Evolutionary conservation across 1,139 yeast species (phyloP), one percentile per base, ranked within the genome.

Genomic region (Taphrina communis): DNA sequence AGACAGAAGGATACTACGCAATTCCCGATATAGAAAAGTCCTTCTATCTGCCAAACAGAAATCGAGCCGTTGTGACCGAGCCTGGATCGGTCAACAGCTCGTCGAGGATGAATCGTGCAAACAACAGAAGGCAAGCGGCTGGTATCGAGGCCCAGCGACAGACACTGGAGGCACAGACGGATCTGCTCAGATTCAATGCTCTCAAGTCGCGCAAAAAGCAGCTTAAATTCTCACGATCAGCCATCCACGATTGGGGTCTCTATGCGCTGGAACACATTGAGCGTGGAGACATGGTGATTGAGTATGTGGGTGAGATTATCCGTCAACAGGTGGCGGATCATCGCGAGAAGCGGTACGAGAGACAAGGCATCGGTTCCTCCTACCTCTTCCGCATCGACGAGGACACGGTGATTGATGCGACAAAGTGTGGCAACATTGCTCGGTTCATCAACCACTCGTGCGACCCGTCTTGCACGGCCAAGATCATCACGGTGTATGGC

Each of bases 191-290:
- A 1, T 74, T 74, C 67, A 88, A 90, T 60, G 89, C 86, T 75
- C 83, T 93, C 74, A 90, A 92, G 73, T 91, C 91, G 77, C 84
- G 98, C 71, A 91, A 89, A 78, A 94, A 94, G 77, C 97, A 97
- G 0, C 97, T 94, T 12, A 89, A 95, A 19, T 93, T 93, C 82
- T 97, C 98, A 0, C 82, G 99, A 69, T 92, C 98, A 0, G 96
- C 97, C 0, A 94, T 94, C 75, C 99, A 95, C 77, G 92, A 94
- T 76, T 94, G 99, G 99, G 99, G 99, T 0, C 80, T 94, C 62
- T 94, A 92, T 79, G 99, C 99, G 0, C 81, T 90, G 76, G 98
- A 94, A 75, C 96, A 96, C 0, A 94, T 94, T 75, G 90, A 92
- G 14, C 95, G 96, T 0, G 89, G 88, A 73, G 99, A 94, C 78